Percentiles rank a stretch among this genome's conserved stretches.
Conservation (phyloP, 163 green algal genomes). For the Coccomyxa subellipsoidea region DNA sequence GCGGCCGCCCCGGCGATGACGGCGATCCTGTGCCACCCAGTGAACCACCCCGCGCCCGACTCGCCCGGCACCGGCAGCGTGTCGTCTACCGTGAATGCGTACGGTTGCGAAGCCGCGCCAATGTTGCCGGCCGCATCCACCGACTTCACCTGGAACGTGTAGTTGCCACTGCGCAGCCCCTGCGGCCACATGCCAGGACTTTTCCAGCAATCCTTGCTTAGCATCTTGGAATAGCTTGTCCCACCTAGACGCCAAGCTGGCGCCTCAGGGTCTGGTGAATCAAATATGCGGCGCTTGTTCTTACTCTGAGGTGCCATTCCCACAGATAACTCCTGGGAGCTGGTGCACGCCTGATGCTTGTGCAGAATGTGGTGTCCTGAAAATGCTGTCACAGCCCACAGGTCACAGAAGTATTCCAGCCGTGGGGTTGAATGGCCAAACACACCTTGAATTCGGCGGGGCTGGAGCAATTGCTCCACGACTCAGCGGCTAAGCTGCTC, state of each 20-base stretch:
- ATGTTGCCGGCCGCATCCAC: slow-evolving; percentile 48
- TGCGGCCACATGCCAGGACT: not conserved
- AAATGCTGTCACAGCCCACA: no score
- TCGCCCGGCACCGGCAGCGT: not conserved
- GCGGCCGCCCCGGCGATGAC: slow-evolving; percentile 11
- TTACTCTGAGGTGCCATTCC: no score
- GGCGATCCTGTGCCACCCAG: not conserved
- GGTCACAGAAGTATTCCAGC: no score
- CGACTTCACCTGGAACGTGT: slow-evolving; percentile 35
- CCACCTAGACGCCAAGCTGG: no score
- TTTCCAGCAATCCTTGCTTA: no score
- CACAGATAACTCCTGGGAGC: no score
- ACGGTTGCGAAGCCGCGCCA: slow-evolving; percentile 15
- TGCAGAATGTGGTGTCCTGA: no score
- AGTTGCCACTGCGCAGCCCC: slow-evolving; percentile 44
- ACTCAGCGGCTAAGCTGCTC: not conserved
- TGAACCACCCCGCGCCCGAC: not conserved
- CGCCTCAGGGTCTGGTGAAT: no score
- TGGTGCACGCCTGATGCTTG: no score
- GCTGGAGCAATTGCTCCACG: slow-evolving; percentile 1
- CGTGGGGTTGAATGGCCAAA: slow-evolving; percentile 22
- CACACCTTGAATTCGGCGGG: not conserved
- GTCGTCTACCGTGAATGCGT: slow-evolving; percentile 24
- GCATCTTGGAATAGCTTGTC: not conserved
- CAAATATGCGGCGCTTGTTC: no score